Percentiles rank a stretch among this genome's conserved stretches.
Evolutionary conservation across 2,329 filamentous ascomycete species (phyloP).

Genomic region (Epichloe festucae): DNA sequence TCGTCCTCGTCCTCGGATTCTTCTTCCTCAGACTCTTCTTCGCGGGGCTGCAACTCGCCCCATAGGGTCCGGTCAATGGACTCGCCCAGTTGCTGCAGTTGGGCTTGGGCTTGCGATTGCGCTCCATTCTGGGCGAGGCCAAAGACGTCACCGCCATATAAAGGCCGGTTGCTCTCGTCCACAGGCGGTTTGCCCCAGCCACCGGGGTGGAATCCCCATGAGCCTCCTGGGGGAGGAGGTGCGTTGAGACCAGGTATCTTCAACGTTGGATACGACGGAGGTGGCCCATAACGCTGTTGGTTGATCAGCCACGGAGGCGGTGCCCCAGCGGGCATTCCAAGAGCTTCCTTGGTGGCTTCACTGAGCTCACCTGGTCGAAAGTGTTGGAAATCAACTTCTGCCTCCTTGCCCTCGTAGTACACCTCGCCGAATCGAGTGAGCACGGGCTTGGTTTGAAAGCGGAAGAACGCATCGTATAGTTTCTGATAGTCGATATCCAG

Average conservation of each 20-base stretch:
- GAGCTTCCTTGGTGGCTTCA: slow-evolving; percentile 78
- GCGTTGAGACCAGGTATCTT: slow-evolving; percentile 92
- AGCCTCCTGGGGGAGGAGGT: slow-evolving; percentile 79
- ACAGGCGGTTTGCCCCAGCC: slow-evolving; percentile 94
- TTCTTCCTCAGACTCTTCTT: slow-evolving; percentile 62
- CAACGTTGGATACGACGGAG: slow-evolving; percentile 87
- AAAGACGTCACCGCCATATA: slow-evolving; percentile 92
- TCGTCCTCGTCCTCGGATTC: slow-evolving; percentile 23
- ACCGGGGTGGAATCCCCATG: slow-evolving; percentile 91
- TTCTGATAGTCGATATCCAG: slow-evolving; percentile 98
- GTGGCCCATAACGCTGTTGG: slow-evolving; percentile 85
- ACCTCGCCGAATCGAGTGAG: slow-evolving; percentile 93
- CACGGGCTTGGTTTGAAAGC: slow-evolving; percentile 91
- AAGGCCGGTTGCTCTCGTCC: slow-evolving; percentile 80
- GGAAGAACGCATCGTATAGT: slow-evolving; percentile 96
- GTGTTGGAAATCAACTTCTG: slow-evolving; percentile 86
- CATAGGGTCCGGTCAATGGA: slow-evolving; percentile 78
- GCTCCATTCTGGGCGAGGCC: slow-evolving; percentile 47
- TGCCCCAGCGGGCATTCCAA: slow-evolving; percentile 85
- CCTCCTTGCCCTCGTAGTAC: slow-evolving; percentile 99
- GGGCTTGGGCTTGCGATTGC: slow-evolving; percentile 25
- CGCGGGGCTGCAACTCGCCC: slow-evolving; percentile 78
- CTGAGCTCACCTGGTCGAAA: slow-evolving; percentile 81
- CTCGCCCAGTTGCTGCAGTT: slow-evolving; percentile 43
- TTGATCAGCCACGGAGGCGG: slow-evolving; percentile 97